Evolutionary conservation across 1,139 yeast species (phyloP).

Genomic region (Saccharomyces hybrid): DNA sequence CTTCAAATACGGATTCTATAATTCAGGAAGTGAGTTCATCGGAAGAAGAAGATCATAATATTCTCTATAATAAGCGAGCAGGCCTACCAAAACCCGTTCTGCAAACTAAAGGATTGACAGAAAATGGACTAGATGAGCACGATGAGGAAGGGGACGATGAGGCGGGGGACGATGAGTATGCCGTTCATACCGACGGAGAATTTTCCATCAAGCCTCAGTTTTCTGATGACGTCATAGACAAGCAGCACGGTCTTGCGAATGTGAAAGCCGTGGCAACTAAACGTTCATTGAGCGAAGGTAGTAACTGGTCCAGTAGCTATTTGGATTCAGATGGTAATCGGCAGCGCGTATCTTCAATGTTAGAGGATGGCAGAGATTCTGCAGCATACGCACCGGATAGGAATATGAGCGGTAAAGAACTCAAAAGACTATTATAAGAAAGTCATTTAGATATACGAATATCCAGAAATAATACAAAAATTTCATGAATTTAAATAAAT

Average conservation of each 20-base stretch:
- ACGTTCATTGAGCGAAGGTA: constrained; percentile 20
- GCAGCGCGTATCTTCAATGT: background rate
- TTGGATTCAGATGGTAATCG: constrained; percentile 7
- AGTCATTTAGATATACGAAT: constrained; percentile 3
- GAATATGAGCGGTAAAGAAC: constrained; percentile 32
- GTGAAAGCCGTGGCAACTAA: constrained; percentile 1
- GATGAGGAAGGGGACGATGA: constrained; percentile 3
- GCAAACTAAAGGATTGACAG: background rate
- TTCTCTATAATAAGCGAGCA: constrained; percentile 5
- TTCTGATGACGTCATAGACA: constrained; percentile 2
- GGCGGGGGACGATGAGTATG: constrained; percentile 10
- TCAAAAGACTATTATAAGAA: constrained; percentile 18
- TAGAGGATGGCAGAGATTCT: background rate
- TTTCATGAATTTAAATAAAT: background rate
- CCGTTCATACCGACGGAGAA: constrained; percentile 12
- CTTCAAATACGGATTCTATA: constrained; percentile 22
- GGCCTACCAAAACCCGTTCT: background rate
- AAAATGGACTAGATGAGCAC: background rate
- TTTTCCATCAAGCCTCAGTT: constrained; percentile 8
- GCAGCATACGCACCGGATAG: background rate
- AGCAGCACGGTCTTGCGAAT: constrained; percentile 4
- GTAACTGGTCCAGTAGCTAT: constrained; percentile 21
- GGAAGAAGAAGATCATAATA: constrained; percentile 20
- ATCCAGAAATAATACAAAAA: background rate
- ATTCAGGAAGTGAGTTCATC: constrained; percentile 30